Conservation (phyloP, 305 asterid genomes). For the Solanum hybrid region DNA sequence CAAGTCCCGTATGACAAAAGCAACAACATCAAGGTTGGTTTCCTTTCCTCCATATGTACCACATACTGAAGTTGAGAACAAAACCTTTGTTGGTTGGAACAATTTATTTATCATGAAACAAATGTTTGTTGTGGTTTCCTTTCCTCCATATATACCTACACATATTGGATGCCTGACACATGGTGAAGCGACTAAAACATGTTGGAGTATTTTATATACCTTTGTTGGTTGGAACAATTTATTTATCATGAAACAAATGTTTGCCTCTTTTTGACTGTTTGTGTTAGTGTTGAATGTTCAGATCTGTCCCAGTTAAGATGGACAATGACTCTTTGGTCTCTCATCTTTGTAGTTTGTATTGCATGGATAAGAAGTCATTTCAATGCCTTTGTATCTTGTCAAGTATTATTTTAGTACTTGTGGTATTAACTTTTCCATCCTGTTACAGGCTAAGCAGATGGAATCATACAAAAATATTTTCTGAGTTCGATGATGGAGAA, state of each 20-base stretch:
- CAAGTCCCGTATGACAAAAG: constrained; percentile 53
- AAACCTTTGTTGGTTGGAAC: neutral
- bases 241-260: neutral
- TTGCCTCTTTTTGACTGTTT: neutral
- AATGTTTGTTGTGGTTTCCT: constrained; percentile 18
- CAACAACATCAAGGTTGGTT: constrained; percentile 79
- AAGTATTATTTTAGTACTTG: neutral
- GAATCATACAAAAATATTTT: constrained; percentile 86
- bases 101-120: neutral
- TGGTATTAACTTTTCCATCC: neutral
- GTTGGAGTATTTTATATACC: neutral
- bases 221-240: neutral
- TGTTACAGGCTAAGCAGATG: constrained; percentile 71
- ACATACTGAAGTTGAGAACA: neutral
- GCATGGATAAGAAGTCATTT: neutral
- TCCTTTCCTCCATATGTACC: neutral
- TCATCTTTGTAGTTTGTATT: neutral
- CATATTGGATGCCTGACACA: neutral
- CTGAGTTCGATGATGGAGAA: constrained; percentile 68
- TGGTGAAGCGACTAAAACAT: neutral
- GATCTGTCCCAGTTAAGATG: neutral
- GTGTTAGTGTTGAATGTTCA: neutral
- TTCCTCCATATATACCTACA: neutral
- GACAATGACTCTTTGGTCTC: neutral
- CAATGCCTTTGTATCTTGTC: neutral